A percentile compares a stretch with the other conserved stretches of the same genome.
Evolutionary conservation across 2,329 filamentous ascomycete species (phyloP).

Genomic region (Capronia americana): DNA sequence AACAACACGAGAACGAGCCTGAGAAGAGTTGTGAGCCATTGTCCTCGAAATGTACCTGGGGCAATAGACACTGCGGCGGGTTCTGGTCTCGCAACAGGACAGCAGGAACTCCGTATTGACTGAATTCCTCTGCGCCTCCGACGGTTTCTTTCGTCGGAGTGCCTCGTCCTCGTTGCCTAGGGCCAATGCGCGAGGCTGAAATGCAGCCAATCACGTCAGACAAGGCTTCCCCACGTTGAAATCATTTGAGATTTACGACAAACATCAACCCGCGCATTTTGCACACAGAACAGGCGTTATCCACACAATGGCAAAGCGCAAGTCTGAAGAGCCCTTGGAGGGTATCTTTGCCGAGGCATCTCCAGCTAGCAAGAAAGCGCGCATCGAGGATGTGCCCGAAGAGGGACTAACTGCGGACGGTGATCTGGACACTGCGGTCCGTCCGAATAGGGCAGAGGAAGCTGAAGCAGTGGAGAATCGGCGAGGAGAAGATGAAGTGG

Average conservation of each 20-base stretch:
- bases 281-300: neutral
- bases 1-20: neutral
- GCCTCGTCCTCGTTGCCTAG: neutral
- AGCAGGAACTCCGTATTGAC: neutral
- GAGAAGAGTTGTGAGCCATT: neutral
- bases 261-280: neutral
- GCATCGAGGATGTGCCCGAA: constrained; percentile 48
- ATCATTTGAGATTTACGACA: constrained; percentile 9
- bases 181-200: neutral
- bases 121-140: neutral
- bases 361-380: constrained; percentile 54
- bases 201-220: constrained; percentile 21
- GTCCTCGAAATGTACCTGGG: neutral
- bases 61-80: no score
- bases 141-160: no score
- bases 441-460: constrained; percentile 14
- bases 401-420: constrained; percentile 30
- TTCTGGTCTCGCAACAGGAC: neutral
- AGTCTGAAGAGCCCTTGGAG: constrained; percentile 53
- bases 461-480: constrained; percentile 25
- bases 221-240: constrained; percentile 26
- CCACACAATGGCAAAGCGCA: constrained; percentile 53
- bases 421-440: neutral
- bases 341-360: constrained; percentile 45
- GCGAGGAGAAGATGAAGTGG: constrained; percentile 44